Evolutionary conservation across 306 rosid species (phyloP).

Genomic region (Lathyrus aphaca): DNA sequence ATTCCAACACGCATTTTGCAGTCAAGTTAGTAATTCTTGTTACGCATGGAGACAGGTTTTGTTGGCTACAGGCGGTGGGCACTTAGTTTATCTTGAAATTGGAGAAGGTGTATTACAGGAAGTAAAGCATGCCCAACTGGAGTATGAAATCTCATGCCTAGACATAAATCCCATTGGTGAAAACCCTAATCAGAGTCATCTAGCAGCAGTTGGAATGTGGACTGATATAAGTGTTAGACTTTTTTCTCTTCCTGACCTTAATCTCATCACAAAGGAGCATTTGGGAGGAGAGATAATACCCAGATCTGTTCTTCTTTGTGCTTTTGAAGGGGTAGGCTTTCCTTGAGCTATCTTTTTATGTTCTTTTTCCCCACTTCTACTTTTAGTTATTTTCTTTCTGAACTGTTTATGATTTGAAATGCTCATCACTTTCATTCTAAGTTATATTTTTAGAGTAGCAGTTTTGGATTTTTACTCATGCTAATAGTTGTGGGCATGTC

Average conservation of each 20-base stretch:
- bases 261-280: conserved; percentile 83
- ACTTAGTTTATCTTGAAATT: conserved; percentile 87
- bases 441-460: background rate
- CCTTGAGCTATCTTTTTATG: conserved; percentile 31
- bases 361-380: background rate
- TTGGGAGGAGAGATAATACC: conserved; percentile 99
- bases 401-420: conserved; percentile 7
- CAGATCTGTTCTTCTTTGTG: conserved; percentile 97
- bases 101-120: conserved; percentile 73
- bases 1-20: background rate
- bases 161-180: conserved; percentile 97
- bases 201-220: conserved; percentile 99
- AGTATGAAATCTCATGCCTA: conserved; percentile 91
- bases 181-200: conserved; percentile 71
- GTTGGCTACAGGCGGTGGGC: conserved; percentile 95
- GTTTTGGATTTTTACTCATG: conserved; percentile 9
- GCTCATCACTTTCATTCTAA: background rate
- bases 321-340: conserved; percentile 92
- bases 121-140: conserved; percentile 71
- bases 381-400: conserved; percentile 7
- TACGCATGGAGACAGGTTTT: conserved; percentile 70
- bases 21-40: conserved; percentile 26
- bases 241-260: conserved; percentile 89
- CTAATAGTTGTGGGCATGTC: background rate
- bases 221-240: conserved; percentile 90